phyloP scores from a whole-genome alignment of 108 stramenopile genomes.

The Cyclostephanos invisitatus region DNA sequence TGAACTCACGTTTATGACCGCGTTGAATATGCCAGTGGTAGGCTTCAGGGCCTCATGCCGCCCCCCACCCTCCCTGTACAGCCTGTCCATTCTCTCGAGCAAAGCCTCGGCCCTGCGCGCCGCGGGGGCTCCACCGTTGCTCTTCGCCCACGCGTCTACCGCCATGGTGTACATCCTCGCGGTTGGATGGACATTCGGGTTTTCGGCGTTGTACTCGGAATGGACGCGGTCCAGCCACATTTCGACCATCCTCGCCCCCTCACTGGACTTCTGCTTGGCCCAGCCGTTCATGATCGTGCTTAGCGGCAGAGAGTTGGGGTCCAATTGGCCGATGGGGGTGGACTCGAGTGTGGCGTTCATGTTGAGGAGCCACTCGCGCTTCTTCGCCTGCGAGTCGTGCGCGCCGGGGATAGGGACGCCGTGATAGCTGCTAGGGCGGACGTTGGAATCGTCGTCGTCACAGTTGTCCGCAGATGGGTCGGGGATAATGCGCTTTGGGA shows the following conservation, averaged over 20 bases:
- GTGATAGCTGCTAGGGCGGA: conserved; percentile 16
- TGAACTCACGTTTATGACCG: conserved; percentile 55
- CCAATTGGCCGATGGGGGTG: conserved; percentile 67
- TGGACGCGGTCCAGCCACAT: conserved; percentile 77
- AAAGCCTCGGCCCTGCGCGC: conserved; percentile 81
- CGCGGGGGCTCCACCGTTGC: conserved; percentile 72
- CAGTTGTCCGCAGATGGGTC: conserved; percentile 18
- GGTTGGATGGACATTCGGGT: conserved; percentile 57
- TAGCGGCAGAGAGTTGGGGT: conserved; percentile 68
- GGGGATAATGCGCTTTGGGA: conserved; percentile 46
- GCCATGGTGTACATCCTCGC: conserved; percentile 89
- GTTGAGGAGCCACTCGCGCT: conserved; percentile 79
- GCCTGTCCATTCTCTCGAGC: conserved; percentile 72
- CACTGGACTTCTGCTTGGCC: conserved; percentile 81
- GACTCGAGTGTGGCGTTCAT: conserved; percentile 78
- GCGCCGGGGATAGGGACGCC: conserved; percentile 44
- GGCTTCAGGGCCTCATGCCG: conserved; percentile 68
- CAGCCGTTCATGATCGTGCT: conserved; percentile 84
- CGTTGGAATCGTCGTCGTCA: conserved; percentile 20
- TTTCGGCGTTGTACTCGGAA: conserved; percentile 69
- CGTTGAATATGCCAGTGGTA: conserved; percentile 86
- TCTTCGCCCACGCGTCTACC: conserved; percentile 89
- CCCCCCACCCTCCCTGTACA: conserved; percentile 59
- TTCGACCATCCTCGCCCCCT: conserved; percentile 85
- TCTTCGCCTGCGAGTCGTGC: conserved; percentile 61